These are phyloP conservation scores for Lentinus brumalis DNA, from an alignment of 768 basidiomycete species.

Conservation along the genomic window DNA sequence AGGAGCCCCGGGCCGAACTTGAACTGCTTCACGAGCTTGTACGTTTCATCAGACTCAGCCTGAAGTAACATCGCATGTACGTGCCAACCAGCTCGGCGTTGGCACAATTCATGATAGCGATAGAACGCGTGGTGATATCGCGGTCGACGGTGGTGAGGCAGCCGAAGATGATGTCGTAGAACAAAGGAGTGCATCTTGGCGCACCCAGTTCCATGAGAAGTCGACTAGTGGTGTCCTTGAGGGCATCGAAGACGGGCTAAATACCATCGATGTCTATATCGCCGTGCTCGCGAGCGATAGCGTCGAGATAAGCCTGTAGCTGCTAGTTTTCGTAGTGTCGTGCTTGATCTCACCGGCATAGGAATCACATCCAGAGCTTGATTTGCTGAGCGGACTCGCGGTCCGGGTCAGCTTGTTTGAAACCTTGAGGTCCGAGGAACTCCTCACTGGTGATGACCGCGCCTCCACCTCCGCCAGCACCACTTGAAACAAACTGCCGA, in stretches of 20 bases:
- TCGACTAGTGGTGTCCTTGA: slow-evolving; percentile 97
- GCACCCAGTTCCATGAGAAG: slow-evolving; percentile 99
- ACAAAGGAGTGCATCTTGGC: slow-evolving; percentile 95
- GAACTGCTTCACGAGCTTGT: slow-evolving; percentile 95
- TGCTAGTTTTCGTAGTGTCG: slow-evolving; percentile 81
- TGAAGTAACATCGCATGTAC: slow-evolving; percentile 84
- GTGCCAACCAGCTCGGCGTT: slow-evolving; percentile 87
- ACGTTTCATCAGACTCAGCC: slow-evolving; percentile 90
- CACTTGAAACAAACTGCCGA: too few species aligned
- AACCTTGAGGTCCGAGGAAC: slow-evolving; percentile 97
- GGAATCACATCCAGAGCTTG: slow-evolving; percentile 93
- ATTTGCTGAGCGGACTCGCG: slow-evolving; percentile 91
- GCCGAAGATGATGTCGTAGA: slow-evolving; percentile 97
- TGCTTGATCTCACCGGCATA: slow-evolving; percentile 89
- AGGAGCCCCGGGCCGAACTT: slow-evolving; percentile 96
- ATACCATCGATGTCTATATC: slow-evolving; percentile 93
- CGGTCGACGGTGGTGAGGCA: slow-evolving; percentile 92
- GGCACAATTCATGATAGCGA: slow-evolving; percentile 97
- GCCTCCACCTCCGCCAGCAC: slow-evolving; percentile 66
- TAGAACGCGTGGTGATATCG: too few species aligned
- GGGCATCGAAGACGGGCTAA: slow-evolving; percentile 89
- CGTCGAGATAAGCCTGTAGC: slow-evolving; percentile 86
- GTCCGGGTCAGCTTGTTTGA: slow-evolving; percentile 89
- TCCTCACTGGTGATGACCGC: slow-evolving; percentile 97
- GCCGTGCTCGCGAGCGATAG: slow-evolving; percentile 89